Evolutionary conservation across 2,329 filamentous ascomycete genomes (phyloP).

Genomic region (Knoxdaviesia capensis): DNA sequence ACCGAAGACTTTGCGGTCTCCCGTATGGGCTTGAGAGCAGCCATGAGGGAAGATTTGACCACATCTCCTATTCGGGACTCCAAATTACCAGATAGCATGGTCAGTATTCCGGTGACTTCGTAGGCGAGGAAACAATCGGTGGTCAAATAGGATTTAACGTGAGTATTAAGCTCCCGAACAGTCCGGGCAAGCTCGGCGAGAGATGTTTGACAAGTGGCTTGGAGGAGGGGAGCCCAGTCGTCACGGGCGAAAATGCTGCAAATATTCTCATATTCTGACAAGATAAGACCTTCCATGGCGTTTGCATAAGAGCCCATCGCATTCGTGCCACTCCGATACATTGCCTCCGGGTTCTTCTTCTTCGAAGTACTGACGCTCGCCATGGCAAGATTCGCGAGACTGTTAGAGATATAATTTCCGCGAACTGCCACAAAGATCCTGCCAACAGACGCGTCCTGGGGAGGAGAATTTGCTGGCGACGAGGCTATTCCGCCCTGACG

Average conservation of each 20-base stretch:
- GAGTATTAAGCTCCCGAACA: constrained; percentile 68
- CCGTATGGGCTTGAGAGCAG: constrained; percentile 71
- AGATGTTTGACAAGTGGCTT: constrained; percentile 56
- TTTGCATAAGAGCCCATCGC: constrained; percentile 79
- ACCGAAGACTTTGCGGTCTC: constrained; percentile 84
- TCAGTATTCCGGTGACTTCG: constrained; percentile 83
- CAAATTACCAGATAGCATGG: constrained; percentile 56
- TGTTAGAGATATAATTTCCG: constrained; percentile 66
- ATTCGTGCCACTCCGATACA: constrained; percentile 77
- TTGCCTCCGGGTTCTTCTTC: constrained; percentile 60
- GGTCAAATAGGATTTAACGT: constrained; percentile 67
- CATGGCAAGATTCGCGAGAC: constrained; percentile 67
- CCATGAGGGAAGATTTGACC: constrained; percentile 62
- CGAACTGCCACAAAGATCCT: constrained; percentile 73
- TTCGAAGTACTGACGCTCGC: constrained; percentile 71
- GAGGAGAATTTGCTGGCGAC: constrained; percentile 6
- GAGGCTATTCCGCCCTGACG: constrained; percentile 20
- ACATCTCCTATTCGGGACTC: constrained; percentile 63
- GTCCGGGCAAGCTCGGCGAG: constrained; percentile 72
- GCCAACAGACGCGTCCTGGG: constrained; percentile 49
- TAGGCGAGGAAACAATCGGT: constrained; percentile 93
- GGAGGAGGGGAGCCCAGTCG: constrained; percentile 65
- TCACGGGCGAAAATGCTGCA: constrained; percentile 69
- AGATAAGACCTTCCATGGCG: constrained; percentile 69
- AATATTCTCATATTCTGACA: constrained; percentile 81